phyloP scores from a whole-genome alignment of 176 grass and related monocot species.

The Aegilops sharonensis region DNA sequence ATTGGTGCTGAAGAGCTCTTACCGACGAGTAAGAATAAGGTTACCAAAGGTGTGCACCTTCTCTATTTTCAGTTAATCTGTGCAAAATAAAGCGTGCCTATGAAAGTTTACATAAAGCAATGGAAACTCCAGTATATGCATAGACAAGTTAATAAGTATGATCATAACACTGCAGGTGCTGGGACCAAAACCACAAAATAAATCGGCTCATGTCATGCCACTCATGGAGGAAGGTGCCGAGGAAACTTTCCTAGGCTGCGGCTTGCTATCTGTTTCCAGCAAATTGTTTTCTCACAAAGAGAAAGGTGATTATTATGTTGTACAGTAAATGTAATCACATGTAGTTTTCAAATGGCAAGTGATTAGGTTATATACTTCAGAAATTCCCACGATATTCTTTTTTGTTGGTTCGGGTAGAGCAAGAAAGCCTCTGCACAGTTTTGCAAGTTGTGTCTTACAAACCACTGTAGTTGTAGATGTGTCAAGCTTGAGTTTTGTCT shows the following conservation, averaged over 20 bases:
- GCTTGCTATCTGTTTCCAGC: conserved; percentile 3
- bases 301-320: conserved; percentile 20
- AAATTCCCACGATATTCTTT: conserved; percentile 15
- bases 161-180: conserved; percentile 22
- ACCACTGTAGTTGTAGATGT: conserved; percentile 10
- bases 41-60: conserved; percentile 33
- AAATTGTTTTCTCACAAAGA: conserved; percentile 7
- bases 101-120: background rate
- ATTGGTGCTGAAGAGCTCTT: conserved; percentile 70
- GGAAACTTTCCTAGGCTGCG: background rate
- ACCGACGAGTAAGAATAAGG: conserved; percentile 19
- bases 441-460: conserved; percentile 14
- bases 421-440: background rate
- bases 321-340: conserved; percentile 21
- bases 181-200: conserved; percentile 3
- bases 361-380: conserved; percentile 34
- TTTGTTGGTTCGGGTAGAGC: background rate
- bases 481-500: background rate
- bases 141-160: conserved; percentile 16
- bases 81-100: background rate
- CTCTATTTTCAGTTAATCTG: conserved; percentile 4
- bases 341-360: conserved; percentile 18
- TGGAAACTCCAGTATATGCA: background rate
- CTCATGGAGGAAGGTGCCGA: conserved; percentile 5
- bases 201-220: background rate